Evolutionary conservation across 1,284 basidiomycete species (phyloP).

Genomic region (Leccinum cinnamomeum): DNA sequence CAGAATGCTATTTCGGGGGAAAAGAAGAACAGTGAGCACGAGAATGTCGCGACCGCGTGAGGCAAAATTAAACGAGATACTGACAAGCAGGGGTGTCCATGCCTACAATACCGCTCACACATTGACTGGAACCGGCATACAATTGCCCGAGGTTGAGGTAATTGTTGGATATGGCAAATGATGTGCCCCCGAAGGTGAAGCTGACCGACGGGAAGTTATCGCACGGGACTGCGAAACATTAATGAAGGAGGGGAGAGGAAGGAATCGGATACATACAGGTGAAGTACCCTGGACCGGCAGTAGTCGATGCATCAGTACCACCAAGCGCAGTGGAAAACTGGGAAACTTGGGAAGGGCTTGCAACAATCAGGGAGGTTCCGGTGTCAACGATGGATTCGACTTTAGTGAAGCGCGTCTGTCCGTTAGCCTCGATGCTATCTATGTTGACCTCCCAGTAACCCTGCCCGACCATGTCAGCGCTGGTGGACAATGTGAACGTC

Average conservation of each 20-base stretch:
- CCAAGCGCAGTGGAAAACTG: conserved; percentile 37
- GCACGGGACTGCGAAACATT: conserved; percentile 41
- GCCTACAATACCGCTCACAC: conserved; percentile 32
- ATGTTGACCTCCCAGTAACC: conserved; percentile 35
- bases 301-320: conserved; percentile 8
- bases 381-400: conserved; percentile 40
- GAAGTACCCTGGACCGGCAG: conserved; percentile 16
- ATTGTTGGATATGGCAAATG: not conserved
- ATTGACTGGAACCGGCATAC: conserved; percentile 30
- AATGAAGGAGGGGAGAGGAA: conserved; percentile 17
- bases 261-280: conserved; percentile 13
- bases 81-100: conserved; percentile 1
- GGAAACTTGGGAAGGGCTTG: conserved; percentile 43
- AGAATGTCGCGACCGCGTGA: not conserved
- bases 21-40: not conserved
- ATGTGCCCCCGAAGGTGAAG: conserved; percentile 44
- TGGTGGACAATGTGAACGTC: not conserved
- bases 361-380: conserved; percentile 50
- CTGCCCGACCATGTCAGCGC: conserved; percentile 8
- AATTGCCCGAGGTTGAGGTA: conserved; percentile 38
- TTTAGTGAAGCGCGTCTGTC: conserved; percentile 8
- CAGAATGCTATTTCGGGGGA: conserved; percentile 14
- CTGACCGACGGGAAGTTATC: conserved; percentile 36
- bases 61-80: not conserved
- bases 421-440: conserved; percentile 18